Evolutionary conservation across 2,329 filamentous ascomycete species (phyloP).

Genomic region (Geosmithia putterillii): DNA sequence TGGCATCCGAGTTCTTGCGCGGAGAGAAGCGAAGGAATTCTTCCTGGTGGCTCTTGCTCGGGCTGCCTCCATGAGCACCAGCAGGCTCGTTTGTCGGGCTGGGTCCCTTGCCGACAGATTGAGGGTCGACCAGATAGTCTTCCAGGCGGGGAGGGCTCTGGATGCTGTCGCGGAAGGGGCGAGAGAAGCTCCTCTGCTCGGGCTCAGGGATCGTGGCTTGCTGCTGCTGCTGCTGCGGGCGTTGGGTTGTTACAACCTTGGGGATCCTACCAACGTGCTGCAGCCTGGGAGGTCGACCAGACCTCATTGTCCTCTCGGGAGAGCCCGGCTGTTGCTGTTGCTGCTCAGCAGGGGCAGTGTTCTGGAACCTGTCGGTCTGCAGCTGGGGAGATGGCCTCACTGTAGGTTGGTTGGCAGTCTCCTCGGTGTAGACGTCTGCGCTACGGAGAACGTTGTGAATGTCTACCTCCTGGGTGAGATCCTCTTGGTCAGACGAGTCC

Average conservation of each 20-base stretch:
- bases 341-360: no score
- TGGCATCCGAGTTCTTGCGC: conserved; percentile 58
- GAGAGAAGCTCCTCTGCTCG: conserved; percentile 71
- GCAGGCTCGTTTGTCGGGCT: conserved; percentile 10
- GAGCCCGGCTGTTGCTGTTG: neutral
- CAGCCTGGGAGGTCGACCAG: conserved; percentile 41
- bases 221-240: conserved; percentile 15
- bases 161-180: conserved; percentile 55
- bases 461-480: conserved; percentile 28
- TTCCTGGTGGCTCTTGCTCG: conserved; percentile 19
- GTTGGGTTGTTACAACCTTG: conserved; percentile 58
- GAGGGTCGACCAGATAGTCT: conserved; percentile 12
- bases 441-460: conserved; percentile 35
- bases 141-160: conserved; percentile 18
- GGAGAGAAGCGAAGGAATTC: conserved; percentile 69
- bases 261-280: conserved; percentile 80
- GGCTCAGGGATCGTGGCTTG: conserved; percentile 36
- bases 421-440: conserved; percentile 20
- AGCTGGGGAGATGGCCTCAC: neutral
- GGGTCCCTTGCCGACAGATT: conserved; percentile 35
- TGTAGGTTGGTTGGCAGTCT: neutral
- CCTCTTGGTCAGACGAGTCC: conserved; percentile 40
- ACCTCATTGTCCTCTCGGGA: neutral
- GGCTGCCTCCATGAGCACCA: conserved; percentile 22
- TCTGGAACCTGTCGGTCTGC: no score